Evolutionary conservation across 768 basidiomycete species (phyloP), one percentile per base, ranked within the genome.

Genomic region (Leccinellum rugosiceps): DNA sequence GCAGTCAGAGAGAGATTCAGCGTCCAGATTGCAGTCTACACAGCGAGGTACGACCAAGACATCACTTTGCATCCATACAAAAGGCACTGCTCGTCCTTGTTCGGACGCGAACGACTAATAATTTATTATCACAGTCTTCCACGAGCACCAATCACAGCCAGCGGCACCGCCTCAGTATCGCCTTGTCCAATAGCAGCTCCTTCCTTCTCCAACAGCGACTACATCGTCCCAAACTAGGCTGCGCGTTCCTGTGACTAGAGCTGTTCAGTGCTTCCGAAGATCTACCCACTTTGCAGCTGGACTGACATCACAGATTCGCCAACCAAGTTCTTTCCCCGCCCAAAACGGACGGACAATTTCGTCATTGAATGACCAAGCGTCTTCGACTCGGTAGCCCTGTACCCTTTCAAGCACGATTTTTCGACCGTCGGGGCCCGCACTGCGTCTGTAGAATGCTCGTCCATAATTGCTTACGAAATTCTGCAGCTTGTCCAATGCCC

Each of bases 401-500:
- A 76, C 73, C 61, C 74, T 80, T 63, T 72, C 72, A 28, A 92
- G 67, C 3, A 73, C 69, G 7, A 88, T 75, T 28, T 63, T 73
- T 2, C 68, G 63, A 13, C 72, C 76, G 34, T 67, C 65, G 34
- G 68, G 68, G 13, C 68, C 47, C 7, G 64, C 53, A 2, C 72
- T 67, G 15, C 74, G 68, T 58, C 76, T 72, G 71, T 99, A 99
- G 69, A 98, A 98, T 4, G 72, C 73, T 55, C 96, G 80, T 30
- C 97, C 97, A 65, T 88, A 79, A 8, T 67, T 71, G 68, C 90
- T 89, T 49, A 86, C 91, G 67, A 97, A 99, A 0, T 80, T 84
- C 64, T 87, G 80, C 8, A 99, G 77, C 67, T 81, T 84, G 61
- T 94, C 88, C 49, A 98, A 73, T 31, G 94, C 94, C 17, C 85